phyloP scores from a whole-genome alignment of 2,329 filamentous ascomycete genomes.

The Arthroderma uncinatum region DNA sequence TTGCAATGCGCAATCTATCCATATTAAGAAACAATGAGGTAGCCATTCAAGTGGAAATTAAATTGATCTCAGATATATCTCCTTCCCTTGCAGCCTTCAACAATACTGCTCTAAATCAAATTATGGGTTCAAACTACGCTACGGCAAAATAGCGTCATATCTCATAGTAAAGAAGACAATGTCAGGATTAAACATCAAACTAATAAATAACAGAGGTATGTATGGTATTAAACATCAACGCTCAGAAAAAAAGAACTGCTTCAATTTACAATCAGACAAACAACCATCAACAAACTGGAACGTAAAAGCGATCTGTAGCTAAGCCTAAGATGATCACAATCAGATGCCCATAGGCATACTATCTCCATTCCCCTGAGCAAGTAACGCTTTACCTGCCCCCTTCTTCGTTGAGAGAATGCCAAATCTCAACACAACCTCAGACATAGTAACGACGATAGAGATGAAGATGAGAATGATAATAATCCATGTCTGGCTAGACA shows the following conservation, averaged over 20 bases:
- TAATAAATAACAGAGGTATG: not conserved
- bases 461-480: constrained; percentile 88
- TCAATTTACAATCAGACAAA: not conserved
- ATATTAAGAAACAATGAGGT: constrained; percentile 19
- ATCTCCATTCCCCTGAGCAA: not conserved
- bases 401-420: constrained; percentile 46
- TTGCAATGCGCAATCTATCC: constrained; percentile 31
- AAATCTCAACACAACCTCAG: constrained; percentile 80
- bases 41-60: not conserved
- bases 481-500: constrained; percentile 96
- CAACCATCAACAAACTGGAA: not conserved
- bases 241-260: not conserved
- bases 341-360: not conserved
- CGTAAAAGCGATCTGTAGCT: not conserved
- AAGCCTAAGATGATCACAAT: not conserved
- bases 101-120: too few species aligned
- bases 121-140: too few species aligned
- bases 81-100: too few species aligned
- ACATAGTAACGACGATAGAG: constrained; percentile 80
- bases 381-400: not conserved
- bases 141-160: not conserved
- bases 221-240: constrained; percentile 3
- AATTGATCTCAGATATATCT: too few species aligned
- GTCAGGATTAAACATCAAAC: not conserved
- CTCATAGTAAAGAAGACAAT: not conserved